Base-by-base conservation (phyloP, 257 asterid species). In the Nicotiana attenuata region DNA sequence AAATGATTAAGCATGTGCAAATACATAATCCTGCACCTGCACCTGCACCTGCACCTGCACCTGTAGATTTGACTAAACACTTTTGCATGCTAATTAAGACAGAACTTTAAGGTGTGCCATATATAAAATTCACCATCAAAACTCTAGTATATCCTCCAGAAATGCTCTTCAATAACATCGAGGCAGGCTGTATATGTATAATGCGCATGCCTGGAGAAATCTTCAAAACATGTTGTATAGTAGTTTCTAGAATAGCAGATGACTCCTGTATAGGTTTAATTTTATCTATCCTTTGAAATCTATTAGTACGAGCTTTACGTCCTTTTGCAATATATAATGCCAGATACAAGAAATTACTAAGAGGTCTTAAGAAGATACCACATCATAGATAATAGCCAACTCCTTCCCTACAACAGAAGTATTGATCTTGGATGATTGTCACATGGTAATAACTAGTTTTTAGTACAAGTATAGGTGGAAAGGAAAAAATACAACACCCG, bases 91-190 rank as follows among this genome's bases (percentile, higher is more conserved):
- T 67, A 0, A 31, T 31, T 31, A 67, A 33, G 26, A 67, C n/a
- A 8, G 53, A 65, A 81, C 67, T 82, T 53, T 65, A 29, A n/a
- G 31, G n/a, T 76, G 47, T 26, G 10, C 33, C 28, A 0, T 59
- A 53, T 50, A 8, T 26, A 53, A 76, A 26, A 14, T 33, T 76
- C 47, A 91, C 94, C 86, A 83, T 89, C 90, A 90, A 88, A 14
- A 91, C 81, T 19, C 88, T 93, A 53, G 78, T 60, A 73, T 85
- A 89, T 76, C 90, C 85, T 73, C 87, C 86, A 57, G 89, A 88
- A 85, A 88, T 86, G 24, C 94, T 92, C 81, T 84, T 89, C 90
- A 24, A 91, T 84, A 59, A 91, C 89, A 87, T 91, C 83, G 33
- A 91, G 88, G 83, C 94, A 91, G 16, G 86, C 86, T 66, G 83